Conservation (phyloP, 352 stramenopile species). For the Thraustochytrium striatum region DNA sequence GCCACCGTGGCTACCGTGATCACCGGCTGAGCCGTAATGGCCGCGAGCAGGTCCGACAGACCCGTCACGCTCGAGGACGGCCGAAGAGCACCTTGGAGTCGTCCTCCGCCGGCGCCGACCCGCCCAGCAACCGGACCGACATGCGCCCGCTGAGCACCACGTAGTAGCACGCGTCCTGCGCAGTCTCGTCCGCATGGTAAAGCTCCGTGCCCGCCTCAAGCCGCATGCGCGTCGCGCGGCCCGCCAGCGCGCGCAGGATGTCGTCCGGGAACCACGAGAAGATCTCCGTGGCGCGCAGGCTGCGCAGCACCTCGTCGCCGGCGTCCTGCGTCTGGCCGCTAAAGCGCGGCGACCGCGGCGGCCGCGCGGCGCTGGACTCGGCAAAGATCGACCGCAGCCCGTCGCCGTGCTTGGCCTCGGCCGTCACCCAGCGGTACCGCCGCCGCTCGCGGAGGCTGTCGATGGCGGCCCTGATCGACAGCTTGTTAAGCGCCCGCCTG, state of each 20-base stretch:
- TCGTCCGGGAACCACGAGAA: constrained; percentile 39
- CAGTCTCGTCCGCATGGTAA: background rate
- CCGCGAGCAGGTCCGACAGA: constrained; percentile 24
- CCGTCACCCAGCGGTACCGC: constrained; percentile 23
- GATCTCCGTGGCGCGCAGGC: constrained; percentile 31
- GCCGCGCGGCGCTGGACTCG: background rate
- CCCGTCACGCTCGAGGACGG: constrained; percentile 20
- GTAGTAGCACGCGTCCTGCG: background rate
- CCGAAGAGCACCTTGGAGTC: background rate
- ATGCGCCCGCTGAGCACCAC: constrained; percentile 16
- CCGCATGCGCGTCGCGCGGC: background rate
- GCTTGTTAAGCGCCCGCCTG: background rate
- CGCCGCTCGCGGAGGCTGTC: constrained; percentile 6
- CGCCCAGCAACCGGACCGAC: background rate
- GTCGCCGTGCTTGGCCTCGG: constrained; percentile 6
- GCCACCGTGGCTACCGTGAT: background rate
- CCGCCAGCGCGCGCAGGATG: constrained; percentile 15
- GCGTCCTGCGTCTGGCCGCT: constrained; percentile 14
- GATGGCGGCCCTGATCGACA: constrained; percentile 38
- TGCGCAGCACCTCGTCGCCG: constrained; percentile 12
- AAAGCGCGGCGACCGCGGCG: background rate
- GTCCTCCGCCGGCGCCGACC: background rate
- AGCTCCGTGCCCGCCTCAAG: background rate
- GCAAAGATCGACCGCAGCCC: constrained; percentile 31
- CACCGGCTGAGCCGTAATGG: background rate